phyloP scores from a whole-genome alignment of 805 yeast genomes.

The Pichia manshurica region DNA sequence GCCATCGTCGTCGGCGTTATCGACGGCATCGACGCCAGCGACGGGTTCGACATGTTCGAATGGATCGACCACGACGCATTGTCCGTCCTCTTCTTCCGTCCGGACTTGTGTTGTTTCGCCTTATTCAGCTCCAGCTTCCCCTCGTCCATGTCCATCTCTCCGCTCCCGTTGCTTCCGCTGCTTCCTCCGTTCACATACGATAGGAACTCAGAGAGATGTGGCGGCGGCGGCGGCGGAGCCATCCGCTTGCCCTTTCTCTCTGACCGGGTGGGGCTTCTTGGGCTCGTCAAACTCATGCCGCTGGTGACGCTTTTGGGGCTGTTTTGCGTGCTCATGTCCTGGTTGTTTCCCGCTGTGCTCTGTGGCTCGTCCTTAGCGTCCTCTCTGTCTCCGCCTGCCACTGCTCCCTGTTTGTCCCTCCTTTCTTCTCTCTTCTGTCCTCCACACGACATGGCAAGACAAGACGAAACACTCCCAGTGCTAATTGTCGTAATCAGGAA shows the following conservation, averaged over 20 bases:
- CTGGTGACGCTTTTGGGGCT: slow-evolving; percentile 1
- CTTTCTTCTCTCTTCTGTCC: no score
- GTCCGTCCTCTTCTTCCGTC: slow-evolving; percentile 2
- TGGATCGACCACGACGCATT: slow-evolving; percentile 1
- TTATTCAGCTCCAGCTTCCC: neutral
- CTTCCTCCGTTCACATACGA: slow-evolving; percentile 38
- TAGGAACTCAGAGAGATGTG: slow-evolving; percentile 58
- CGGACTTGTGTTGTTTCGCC: neutral
- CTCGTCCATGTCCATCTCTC: neutral
- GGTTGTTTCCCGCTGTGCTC: neutral
- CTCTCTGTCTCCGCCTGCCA: no score
- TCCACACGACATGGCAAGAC: no score
- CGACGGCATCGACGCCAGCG: slow-evolving; percentile 29
- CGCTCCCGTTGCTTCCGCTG: neutral
- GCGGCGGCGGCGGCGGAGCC: slow-evolving; percentile 32
- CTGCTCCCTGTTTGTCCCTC: no score
- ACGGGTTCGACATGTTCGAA: neutral
- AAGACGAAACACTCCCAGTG: no score
- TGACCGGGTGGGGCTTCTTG: slow-evolving; percentile 5
- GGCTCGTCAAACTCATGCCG: neutral
- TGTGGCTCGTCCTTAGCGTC: neutral
- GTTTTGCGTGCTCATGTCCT: neutral
- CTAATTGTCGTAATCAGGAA: no score
- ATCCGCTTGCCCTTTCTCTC: slow-evolving; percentile 2
- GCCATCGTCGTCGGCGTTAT: slow-evolving; percentile 51